Conservation (phyloP, 176 grass and related monocot genomes). For the Pontederia paniculata region DNA sequence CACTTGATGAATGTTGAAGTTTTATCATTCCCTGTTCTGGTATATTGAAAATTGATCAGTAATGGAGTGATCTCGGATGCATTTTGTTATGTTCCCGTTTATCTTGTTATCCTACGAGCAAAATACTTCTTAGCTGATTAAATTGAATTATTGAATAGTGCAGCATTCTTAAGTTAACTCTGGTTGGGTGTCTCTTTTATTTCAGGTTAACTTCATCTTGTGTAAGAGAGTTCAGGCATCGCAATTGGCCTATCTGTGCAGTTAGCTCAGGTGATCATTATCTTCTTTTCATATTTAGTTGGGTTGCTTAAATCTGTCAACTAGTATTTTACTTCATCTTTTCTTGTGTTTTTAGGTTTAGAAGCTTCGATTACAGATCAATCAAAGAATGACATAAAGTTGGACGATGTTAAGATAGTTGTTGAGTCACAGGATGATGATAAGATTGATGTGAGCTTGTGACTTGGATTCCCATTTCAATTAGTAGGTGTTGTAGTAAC, state of each 20-base stretch:
- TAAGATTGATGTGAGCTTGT: constrained; percentile 49
- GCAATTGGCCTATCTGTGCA: constrained; percentile 18
- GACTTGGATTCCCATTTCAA: constrained; percentile 6
- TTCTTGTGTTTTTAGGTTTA: constrained; percentile 29
- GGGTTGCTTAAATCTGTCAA: background rate
- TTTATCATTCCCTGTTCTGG: too few relatives aligned
- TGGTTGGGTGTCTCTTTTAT: background rate
- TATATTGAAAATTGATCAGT: too few relatives aligned
- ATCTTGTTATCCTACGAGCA: too few relatives aligned
- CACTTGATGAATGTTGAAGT: too few relatives aligned
- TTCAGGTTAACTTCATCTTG: constrained; percentile 20
- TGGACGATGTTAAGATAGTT: constrained; percentile 35
- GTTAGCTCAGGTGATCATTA: constrained; percentile 24
- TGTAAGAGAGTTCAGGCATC: constrained; percentile 17
- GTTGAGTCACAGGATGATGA: constrained; percentile 33
- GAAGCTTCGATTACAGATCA: constrained; percentile 29
- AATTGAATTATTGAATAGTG: too few relatives aligned
- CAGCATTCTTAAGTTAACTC: too few relatives aligned
- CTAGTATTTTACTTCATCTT: background rate
- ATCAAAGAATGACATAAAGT: constrained; percentile 27
- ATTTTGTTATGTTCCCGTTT: too few relatives aligned
- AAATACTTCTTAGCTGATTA: too few relatives aligned
- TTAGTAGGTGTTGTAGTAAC: constrained; percentile 9
- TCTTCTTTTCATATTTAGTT: background rate
- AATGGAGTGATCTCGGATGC: too few relatives aligned